A percentile compares a stretch with the other conserved stretches of the same genome.
phyloP scores from a whole-genome alignment of 768 basidiomycete species.

The Mycena chlorophos region DNA sequence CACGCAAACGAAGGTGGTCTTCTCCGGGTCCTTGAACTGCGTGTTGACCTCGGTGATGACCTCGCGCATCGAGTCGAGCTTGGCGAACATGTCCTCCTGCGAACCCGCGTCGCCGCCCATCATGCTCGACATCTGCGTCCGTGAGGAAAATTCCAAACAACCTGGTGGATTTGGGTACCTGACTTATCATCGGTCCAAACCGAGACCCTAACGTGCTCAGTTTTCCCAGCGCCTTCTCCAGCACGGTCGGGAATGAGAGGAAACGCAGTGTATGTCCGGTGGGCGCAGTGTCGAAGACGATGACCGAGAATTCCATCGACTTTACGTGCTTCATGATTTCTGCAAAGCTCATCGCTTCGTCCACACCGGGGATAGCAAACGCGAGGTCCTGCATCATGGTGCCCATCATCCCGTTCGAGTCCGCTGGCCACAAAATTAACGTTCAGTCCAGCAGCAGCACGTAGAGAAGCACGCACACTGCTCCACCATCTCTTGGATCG shows the following conservation, averaged over 20 bases:
- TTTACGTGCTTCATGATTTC: conserved; percentile 99
- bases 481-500: conserved; percentile 99
- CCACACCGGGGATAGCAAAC: conserved; percentile 98
- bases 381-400: conserved; percentile 99
- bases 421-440: conserved; percentile 52
- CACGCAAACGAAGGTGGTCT: conserved; percentile 98
- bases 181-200: conserved; percentile 96
- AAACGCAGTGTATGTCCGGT: conserved; percentile 98
- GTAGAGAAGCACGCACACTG: conserved; percentile 59
- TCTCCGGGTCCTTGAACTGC: conserved; percentile 99
- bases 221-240: conserved; percentile 97
- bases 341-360: conserved; percentile 99
- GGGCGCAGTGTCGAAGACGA: conserved; percentile 98
- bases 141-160: conserved; percentile 5
- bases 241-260: conserved; percentile 96
- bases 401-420: conserved; percentile 93
- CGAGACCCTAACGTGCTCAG: conserved; percentile 89
- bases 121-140: conserved; percentile 83
- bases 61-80: conserved; percentile 94
- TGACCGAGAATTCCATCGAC: conserved; percentile 99
- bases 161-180: no score
- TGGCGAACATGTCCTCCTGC: conserved; percentile 98
- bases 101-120: conserved; percentile 90
- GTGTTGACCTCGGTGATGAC: conserved; percentile 98
- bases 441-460: conserved; percentile 1